Base-by-base conservation (phyloP, 768 basidiomycete genomes). In the Leucosporidium creatinivorum region DNA sequence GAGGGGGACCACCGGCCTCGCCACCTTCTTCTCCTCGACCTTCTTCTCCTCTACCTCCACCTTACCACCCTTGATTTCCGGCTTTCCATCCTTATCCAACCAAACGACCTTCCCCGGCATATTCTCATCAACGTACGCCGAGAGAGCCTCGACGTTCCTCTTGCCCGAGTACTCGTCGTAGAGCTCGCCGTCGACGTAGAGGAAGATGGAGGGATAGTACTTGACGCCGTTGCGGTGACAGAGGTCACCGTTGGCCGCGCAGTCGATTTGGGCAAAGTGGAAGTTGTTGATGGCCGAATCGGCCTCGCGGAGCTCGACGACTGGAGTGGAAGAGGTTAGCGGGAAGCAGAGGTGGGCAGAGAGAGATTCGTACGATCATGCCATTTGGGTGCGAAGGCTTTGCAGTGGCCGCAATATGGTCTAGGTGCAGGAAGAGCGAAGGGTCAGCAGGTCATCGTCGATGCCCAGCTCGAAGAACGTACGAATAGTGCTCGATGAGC, bases 181-280 rank as follows among this genome's bases (percentile, higher is more conserved):
- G 51, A 61, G 62, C 36, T 55, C 58, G 30, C 69, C 69, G 44
- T 56, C 57, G 3, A 54, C 49, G 62, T 73, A 75, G 25, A 73
- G 66, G 56, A 73, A 75, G 48, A 75, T 57, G 1, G 73, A 69
- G 1, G 74, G 74, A 44, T 75, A 75, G 65, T 72, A 72, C 61
- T 73, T 73, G 63, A 75, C 70, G 25, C 44, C 31, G 60, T 75
- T 52, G 5, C 57, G 10, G 51, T 69, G 69, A 61, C 74, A 75
- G 6, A 75, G 63, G 58, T 75, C 74, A 5, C 74, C 74, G 54
- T 73, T 71, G 10, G 73, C 56, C 12, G 65, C 67, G 67, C 74
- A 75, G 65, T 75, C 74, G 62, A 75, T 73, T 50, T 75, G 74
- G 15, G 73, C 74, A 28, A 75, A 74, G 56, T 69, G 58, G 61